Percentiles rank a stretch among this genome's conserved stretches.
phyloP scores from a whole-genome alignment of 164 flowering plant genomes.

The Saururus chinensis region DNA sequence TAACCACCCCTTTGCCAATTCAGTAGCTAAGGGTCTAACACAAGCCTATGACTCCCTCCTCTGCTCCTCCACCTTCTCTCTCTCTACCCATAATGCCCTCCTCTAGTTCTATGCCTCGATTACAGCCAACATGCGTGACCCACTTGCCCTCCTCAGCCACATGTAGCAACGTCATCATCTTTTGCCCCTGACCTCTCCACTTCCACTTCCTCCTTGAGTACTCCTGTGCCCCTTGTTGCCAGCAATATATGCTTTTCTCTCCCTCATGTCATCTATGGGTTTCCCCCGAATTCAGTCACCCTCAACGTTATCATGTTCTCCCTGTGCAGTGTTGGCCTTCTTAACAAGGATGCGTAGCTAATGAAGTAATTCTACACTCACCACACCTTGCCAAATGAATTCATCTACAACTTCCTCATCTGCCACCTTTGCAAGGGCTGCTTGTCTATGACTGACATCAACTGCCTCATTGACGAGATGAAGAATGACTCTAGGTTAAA shows the following conservation, averaged over 20 bases:
- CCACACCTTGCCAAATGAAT: conserved; percentile 36
- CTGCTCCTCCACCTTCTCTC: conserved; percentile 15
- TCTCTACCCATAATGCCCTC: conserved; percentile 37
- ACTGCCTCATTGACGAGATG: conserved; percentile 48
- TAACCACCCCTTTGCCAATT: too few relatives aligned
- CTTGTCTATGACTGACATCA: conserved; percentile 30
- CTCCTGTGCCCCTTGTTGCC: conserved; percentile 21
- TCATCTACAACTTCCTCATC: conserved; percentile 66
- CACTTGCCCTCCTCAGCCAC: conserved; percentile 45
- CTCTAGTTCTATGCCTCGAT: conserved; percentile 42
- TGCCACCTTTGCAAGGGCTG: conserved; percentile 51
- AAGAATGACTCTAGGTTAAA: conserved; percentile 21
- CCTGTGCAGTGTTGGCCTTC: conserved; percentile 40
- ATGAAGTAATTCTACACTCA: conserved; percentile 43
- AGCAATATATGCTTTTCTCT: conserved; percentile 30
- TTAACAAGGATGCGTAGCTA: conserved; percentile 44
- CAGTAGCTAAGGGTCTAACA: too few relatives aligned
- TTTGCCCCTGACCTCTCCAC: conserved; percentile 62
- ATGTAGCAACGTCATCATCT: conserved; percentile 36
- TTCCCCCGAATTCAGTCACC: conserved; percentile 46
- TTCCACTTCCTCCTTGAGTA: conserved; percentile 49
- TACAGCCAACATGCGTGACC: conserved; percentile 23
- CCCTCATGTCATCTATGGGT: conserved; percentile 51
- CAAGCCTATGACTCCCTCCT: conserved; percentile 33
- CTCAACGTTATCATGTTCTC: conserved; percentile 53